Evolutionary conservation across 192 early-diverging fungal genomes (phyloP).

Genomic region (Nowakowskiella sp.): DNA sequence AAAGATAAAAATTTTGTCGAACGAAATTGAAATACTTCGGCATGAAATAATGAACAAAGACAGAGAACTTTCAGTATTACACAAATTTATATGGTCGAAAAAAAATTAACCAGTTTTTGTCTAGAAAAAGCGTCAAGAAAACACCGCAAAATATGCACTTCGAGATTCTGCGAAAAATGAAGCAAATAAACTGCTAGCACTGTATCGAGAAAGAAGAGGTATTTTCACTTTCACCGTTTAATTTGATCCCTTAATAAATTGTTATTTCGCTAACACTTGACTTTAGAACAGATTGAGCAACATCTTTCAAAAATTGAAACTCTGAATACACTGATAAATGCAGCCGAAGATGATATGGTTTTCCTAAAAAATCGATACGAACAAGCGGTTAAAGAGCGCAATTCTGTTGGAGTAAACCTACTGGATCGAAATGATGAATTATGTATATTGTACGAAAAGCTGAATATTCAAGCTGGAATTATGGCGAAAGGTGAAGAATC

Average conservation of each 20-base stretch:
- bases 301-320: constrained; percentile 49
- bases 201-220: constrained; percentile 45
- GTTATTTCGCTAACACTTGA: constrained; percentile 1
- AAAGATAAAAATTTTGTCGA: constrained; percentile 52
- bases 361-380: constrained; percentile 40
- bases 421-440: constrained; percentile 55
- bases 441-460: constrained; percentile 49
- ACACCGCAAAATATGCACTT: constrained; percentile 43
- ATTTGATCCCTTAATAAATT: background rate
- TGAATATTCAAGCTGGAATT: constrained; percentile 38
- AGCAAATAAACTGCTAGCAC: constrained; percentile 46
- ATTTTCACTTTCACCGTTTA: background rate
- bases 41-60: constrained; percentile 52
- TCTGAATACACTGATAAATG: constrained; percentile 42
- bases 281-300: constrained; percentile 53
- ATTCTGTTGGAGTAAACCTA: constrained; percentile 43
- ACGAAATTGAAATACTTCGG: constrained; percentile 56
- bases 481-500: constrained; percentile 31
- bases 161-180: constrained; percentile 54
- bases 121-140: constrained; percentile 45
- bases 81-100: background rate
- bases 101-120: background rate
- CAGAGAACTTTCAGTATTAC: constrained; percentile 40
- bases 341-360: constrained; percentile 46
- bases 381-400: constrained; percentile 39